phyloP scores from a whole-genome alignment of 2,329 filamentous ascomycete genomes.

The Aspergillus sp. region DNA sequence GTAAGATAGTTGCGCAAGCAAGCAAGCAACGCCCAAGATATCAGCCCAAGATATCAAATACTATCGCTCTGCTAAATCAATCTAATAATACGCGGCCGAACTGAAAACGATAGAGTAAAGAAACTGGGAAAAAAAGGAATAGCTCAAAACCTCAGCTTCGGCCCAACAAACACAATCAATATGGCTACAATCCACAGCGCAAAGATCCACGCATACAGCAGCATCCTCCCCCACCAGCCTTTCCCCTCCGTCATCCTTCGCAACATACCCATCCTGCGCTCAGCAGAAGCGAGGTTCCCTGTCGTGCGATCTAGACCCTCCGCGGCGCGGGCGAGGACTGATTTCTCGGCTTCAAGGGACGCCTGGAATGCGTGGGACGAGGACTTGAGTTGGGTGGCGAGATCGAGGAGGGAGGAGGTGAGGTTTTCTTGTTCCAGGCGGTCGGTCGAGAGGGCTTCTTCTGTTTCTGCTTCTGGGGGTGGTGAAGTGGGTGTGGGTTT shows the following conservation, averaged over 20 bases:
- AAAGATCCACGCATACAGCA: constrained; percentile 82
- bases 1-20: not conserved
- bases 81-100: not conserved
- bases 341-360: constrained; percentile 72
- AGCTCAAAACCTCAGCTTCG: constrained; percentile 79
- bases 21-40: constrained; percentile 1
- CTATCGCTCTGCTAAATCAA: not conserved
- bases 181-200: constrained; percentile 76
- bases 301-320: constrained; percentile 76
- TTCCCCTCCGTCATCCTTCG: constrained; percentile 80
- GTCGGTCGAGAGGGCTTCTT: constrained; percentile 67
- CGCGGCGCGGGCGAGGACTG: constrained; percentile 68
- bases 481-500: not conserved
- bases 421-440: constrained; percentile 80
- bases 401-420: constrained; percentile 74
- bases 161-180: constrained; percentile 78
- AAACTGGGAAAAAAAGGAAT: not conserved
- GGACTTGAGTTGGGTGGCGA: constrained; percentile 75
- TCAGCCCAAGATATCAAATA: constrained; percentile 1
- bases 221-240: constrained; percentile 80
- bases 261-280: constrained; percentile 73
- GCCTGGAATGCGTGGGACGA: constrained; percentile 71
- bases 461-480: constrained; percentile 49
- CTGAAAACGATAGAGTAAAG: not conserved
- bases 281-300: constrained; percentile 72